These are phyloP conservation scores for Centrapalus pauciflorus DNA, from an alignment of 129 eudicot species.

Conservation along the genomic window DNA sequence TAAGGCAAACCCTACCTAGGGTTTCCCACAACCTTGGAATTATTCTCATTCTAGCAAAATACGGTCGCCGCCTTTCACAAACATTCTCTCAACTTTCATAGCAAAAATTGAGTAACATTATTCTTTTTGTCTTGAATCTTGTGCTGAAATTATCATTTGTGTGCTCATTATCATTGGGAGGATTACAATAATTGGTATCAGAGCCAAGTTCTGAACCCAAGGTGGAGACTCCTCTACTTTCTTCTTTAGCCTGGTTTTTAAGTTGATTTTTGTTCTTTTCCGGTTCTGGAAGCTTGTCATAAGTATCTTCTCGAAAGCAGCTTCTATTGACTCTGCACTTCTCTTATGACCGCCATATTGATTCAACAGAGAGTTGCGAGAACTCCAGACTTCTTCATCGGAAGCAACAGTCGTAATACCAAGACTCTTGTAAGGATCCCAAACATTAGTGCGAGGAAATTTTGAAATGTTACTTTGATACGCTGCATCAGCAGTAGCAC, in stretches of 20 bases:
- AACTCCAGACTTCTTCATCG: conserved; percentile 91
- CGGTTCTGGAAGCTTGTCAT: conserved; percentile 75
- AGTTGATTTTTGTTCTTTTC: conserved; percentile 76
- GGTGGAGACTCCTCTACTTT: conserved; percentile 96
- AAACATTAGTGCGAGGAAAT: conserved; percentile 65
- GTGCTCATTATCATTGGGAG: no score
- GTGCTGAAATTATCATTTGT: no score
- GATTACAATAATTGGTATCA: no score
- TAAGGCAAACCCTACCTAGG: no score
- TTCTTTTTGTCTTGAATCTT: no score
- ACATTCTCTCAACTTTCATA: no score
- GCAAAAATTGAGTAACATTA: no score
- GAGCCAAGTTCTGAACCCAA: conserved; percentile 79
- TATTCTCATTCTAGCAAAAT: no score
- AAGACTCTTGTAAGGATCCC: conserved; percentile 97
- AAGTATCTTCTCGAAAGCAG: conserved; percentile 84
- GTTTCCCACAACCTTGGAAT: no score
- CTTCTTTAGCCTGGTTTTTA: conserved; percentile 80
- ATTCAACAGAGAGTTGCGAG: conserved; percentile 71
- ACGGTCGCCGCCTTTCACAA: no score
- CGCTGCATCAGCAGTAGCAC: conserved; percentile 59
- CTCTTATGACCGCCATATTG: conserved; percentile 81
- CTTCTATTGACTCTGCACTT: conserved; percentile 89
- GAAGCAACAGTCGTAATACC: conserved; percentile 81
- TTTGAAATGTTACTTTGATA: conserved; percentile 61